Percentiles rank a stretch among this genome's conserved stretches.
phyloP scores from a whole-genome alignment of 2,329 filamentous ascomycete species.

The Xylariaceae sp. region DNA sequence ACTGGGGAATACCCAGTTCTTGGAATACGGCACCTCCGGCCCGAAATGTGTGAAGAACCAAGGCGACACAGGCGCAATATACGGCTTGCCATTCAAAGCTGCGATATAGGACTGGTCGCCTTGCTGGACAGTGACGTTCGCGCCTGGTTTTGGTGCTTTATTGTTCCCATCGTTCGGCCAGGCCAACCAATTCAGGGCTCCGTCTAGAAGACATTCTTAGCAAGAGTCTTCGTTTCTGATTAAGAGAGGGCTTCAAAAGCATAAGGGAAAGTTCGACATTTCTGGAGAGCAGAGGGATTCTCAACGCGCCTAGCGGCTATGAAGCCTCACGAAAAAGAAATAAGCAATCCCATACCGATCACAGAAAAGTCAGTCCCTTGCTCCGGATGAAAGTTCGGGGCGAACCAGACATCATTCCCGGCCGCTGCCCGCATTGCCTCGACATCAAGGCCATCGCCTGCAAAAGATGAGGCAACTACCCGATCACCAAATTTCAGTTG shows the following conservation, averaged over 20 bases:
- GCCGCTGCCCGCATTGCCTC: constrained; percentile 38
- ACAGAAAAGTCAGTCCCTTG: constrained; percentile 34
- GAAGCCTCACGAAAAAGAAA: neutral
- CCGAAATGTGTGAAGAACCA: constrained; percentile 57
- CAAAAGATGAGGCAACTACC: constrained; percentile 52
- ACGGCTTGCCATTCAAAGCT: constrained; percentile 23
- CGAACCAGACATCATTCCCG: constrained; percentile 44
- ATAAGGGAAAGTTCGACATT: too few relatives aligned
- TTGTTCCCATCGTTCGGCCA: constrained; percentile 46
- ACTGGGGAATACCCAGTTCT: constrained; percentile 59
- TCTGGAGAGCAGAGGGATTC: too few relatives aligned
- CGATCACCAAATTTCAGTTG: constrained; percentile 48
- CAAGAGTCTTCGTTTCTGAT: neutral
- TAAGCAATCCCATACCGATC: constrained; percentile 1
- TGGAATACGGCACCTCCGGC: constrained; percentile 38
- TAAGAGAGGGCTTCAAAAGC: too few relatives aligned
- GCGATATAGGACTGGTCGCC: constrained; percentile 18
- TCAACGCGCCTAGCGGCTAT: neutral
- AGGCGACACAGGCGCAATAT: constrained; percentile 54
- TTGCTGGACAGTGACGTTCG: constrained; percentile 38
- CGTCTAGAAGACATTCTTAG: constrained; percentile 36
- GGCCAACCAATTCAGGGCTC: constrained; percentile 44
- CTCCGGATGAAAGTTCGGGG: constrained; percentile 47
- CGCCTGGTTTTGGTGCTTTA: constrained; percentile 43
- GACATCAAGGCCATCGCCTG: constrained; percentile 44